A percentile compares a stretch with the other conserved stretches of the same genome.
phyloP scores from a whole-genome alignment of 2,329 filamentous ascomycete species.

The Fusarium sp. region DNA sequence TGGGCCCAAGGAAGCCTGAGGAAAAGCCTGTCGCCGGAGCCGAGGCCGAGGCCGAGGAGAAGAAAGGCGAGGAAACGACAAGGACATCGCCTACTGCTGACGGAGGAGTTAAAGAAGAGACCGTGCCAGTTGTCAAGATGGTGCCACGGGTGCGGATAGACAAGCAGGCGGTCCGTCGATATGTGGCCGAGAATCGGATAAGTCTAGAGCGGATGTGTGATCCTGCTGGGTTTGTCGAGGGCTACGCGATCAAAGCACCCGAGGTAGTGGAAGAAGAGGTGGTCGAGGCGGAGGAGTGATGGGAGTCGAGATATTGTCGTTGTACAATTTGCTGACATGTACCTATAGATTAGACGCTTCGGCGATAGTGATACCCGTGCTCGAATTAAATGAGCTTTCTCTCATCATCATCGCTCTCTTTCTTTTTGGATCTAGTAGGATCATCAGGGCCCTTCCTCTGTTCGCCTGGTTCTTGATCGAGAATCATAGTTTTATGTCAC shows the following conservation, averaged over 20 bases:
- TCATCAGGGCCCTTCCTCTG: neutral
- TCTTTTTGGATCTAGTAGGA: neutral
- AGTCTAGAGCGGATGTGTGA: conserved; percentile 74
- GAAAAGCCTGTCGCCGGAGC: conserved; percentile 7
- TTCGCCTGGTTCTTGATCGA: neutral
- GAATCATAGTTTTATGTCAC: neutral
- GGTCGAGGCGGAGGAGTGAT: conserved; percentile 33
- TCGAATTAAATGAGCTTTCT: conserved; percentile 20
- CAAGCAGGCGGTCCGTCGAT: conserved; percentile 69
- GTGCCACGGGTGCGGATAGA: conserved; percentile 62
- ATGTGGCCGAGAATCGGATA: conserved; percentile 71
- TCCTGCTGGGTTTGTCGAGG: conserved; percentile 77
- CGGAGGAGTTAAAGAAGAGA: conserved; percentile 41
- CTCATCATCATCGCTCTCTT: neutral
- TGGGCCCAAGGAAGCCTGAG: conserved; percentile 53
- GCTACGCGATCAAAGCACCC: conserved; percentile 64
- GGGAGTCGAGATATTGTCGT: neutral
- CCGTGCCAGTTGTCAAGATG: conserved; percentile 43
- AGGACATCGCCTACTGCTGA: neutral
- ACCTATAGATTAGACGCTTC: conserved; percentile 25
- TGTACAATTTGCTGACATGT: neutral
- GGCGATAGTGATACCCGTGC: conserved; percentile 39
- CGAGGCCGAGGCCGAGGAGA: conserved; percentile 35
- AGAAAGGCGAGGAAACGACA: conserved; percentile 34
- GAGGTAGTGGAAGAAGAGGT: conserved; percentile 49